Conservation (phyloP, 2,329 filamentous ascomycete species). For the Rutstroemia sp. region DNA sequence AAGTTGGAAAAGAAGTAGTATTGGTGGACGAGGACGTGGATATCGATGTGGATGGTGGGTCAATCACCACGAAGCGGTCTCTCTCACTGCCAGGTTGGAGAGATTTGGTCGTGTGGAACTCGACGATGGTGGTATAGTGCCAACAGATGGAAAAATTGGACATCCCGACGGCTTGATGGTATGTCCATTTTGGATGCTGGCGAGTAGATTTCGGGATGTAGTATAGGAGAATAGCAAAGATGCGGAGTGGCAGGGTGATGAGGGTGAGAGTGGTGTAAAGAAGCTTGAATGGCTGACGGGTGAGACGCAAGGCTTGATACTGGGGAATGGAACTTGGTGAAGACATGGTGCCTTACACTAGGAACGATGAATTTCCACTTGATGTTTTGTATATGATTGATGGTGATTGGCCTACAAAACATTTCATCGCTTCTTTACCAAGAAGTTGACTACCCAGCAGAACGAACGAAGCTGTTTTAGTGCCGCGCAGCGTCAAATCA, state of each 20-base stretch:
- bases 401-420: background rate
- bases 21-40: background rate
- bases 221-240: background rate
- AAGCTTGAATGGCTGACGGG: background rate
- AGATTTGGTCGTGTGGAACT: background rate
- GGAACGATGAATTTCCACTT: background rate
- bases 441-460: too few species aligned
- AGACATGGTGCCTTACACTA: background rate
- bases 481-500: background rate
- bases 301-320: background rate
- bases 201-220: background rate
- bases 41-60: background rate
- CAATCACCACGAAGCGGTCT: constrained; percentile 1
- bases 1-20: background rate
- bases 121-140: background rate
- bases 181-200: constrained; percentile 6
- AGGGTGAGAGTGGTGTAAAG: background rate
- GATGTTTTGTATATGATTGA: background rate
- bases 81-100: background rate
- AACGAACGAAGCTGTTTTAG: background rate
- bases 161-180: background rate
- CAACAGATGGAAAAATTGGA: background rate
- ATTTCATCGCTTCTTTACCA: background rate
- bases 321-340: background rate
- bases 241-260: background rate